Percentiles rank a stretch among this genome's conserved stretches.
These are phyloP conservation scores for Populus tremula DNA, from an alignment of 345 rosid species.

Conservation along the genomic window DNA sequence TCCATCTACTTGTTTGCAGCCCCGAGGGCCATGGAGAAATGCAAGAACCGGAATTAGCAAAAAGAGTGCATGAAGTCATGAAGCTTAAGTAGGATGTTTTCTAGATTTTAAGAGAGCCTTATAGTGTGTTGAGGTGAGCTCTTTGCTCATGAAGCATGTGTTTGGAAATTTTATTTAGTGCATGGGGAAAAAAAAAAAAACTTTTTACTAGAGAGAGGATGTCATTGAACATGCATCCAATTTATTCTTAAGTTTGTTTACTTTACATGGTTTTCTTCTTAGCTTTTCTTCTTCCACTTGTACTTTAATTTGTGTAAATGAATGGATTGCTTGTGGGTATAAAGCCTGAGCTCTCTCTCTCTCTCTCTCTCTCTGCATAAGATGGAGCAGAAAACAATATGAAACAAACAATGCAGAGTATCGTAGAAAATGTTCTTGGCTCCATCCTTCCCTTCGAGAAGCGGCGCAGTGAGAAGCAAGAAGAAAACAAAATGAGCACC, in stretches of 20 bases:
- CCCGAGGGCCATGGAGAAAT: conserved; percentile 52
- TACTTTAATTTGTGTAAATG: conserved; percentile 34
- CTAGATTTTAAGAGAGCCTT: conserved; percentile 6
- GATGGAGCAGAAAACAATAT: neutral
- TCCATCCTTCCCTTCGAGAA: neutral
- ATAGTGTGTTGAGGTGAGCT: conserved; percentile 19
- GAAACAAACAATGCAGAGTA: neutral
- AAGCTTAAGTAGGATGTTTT: conserved; percentile 14
- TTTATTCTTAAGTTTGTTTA: conserved; percentile 17
- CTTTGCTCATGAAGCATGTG: conserved; percentile 20
- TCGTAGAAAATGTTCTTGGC: neutral
- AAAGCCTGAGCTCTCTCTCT: neutral
- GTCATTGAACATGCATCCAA: conserved; percentile 15
- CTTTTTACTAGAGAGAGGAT: conserved; percentile 10
- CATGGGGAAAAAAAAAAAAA: neutral
- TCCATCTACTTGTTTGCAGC: conserved; percentile 33
- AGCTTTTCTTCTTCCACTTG: neutral
- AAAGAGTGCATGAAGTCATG: neutral
- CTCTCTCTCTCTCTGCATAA: neutral
- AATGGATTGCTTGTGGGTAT: conserved; percentile 32
- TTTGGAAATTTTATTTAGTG: conserved; percentile 23
- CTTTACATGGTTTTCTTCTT: conserved; percentile 17
- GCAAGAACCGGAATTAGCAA: conserved; percentile 33
- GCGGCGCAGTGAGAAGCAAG: too few species aligned
- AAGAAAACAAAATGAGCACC: too few species aligned